Conservation (phyloP, 2,329 filamentous ascomycete genomes). For the Penicillium glabrum region DNA sequence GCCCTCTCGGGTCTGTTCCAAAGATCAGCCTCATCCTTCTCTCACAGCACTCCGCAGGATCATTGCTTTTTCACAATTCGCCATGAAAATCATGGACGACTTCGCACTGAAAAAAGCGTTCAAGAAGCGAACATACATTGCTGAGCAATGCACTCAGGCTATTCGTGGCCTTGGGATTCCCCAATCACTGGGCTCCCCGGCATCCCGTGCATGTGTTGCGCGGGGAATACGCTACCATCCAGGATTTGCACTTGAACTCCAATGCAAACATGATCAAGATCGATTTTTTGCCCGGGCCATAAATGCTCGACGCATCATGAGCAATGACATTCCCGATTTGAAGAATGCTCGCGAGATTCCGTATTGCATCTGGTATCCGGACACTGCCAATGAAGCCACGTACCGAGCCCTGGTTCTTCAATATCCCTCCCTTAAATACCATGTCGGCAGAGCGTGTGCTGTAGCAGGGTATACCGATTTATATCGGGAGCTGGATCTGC, state of each 20-base stretch:
- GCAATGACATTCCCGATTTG: background rate
- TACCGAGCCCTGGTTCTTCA: background rate
- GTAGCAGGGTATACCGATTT: background rate
- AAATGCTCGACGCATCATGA: background rate
- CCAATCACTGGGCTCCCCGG: background rate
- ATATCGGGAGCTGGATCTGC: background rate
- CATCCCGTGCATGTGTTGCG: background rate
- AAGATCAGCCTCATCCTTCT: background rate
- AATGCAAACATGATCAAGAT: background rate
- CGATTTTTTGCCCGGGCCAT: background rate
- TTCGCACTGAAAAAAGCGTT: background rate
- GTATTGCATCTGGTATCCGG: conserved; percentile 1
- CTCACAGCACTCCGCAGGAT: background rate
- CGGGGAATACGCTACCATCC: background rate
- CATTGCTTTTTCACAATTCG: background rate
- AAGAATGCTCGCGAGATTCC: background rate
- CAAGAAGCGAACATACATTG: background rate
- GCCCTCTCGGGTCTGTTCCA: background rate
- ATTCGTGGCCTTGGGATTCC: background rate
- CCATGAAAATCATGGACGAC: background rate
- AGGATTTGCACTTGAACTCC: background rate
- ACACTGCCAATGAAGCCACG: background rate
- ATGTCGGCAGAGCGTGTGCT: background rate
- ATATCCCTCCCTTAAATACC: background rate
- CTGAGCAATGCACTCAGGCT: background rate